Evolutionary conservation across 768 basidiomycete genomes (phyloP).

Genomic region (Panaeolus papilionaceus): DNA sequence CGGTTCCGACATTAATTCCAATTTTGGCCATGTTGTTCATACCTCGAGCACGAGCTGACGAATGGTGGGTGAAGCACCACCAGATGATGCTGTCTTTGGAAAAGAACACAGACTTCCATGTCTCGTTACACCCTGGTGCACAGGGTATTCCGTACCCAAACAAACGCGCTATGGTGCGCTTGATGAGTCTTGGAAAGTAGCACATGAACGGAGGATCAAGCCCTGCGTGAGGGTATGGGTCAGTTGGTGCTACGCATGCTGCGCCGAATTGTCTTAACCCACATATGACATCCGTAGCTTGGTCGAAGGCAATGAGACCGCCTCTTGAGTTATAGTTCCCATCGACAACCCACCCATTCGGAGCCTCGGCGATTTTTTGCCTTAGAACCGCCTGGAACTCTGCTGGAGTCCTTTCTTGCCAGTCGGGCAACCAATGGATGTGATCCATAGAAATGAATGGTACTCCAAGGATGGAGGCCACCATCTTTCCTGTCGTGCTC

Average conservation of each 20-base stretch:
- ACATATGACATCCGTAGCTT: slow-evolving; percentile 59
- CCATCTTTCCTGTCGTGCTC: slow-evolving; percentile 50
- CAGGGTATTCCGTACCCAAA: slow-evolving; percentile 41
- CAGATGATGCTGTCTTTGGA: slow-evolving; percentile 54
- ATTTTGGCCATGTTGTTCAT: slow-evolving; percentile 33
- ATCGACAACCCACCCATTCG: slow-evolving; percentile 57
- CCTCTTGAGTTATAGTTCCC: slow-evolving; percentile 43
- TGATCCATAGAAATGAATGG: slow-evolving; percentile 51
- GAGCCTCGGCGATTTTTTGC: slow-evolving; percentile 30
- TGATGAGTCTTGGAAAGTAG: slow-evolving; percentile 63
- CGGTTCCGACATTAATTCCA: slow-evolving; percentile 38
- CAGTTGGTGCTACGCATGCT: not conserved
- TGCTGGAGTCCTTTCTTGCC: slow-evolving; percentile 37
- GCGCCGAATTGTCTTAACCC: slow-evolving; percentile 23
- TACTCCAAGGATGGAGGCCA: slow-evolving; percentile 48
- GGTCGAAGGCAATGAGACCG: slow-evolving; percentile 38
- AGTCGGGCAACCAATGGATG: slow-evolving; percentile 54
- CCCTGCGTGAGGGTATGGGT: slow-evolving; percentile 46
- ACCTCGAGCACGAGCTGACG: slow-evolving; percentile 28
- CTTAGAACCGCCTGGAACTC: slow-evolving; percentile 29
- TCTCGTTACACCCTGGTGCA: slow-evolving; percentile 53
- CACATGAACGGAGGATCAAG: slow-evolving; percentile 63
- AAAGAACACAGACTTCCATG: slow-evolving; percentile 44
- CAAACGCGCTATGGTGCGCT: slow-evolving; percentile 54
- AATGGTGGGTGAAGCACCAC: slow-evolving; percentile 53